Evolutionary conservation across 306 rosid species (phyloP).

Genomic region (Cucurbita argyrosperma): DNA sequence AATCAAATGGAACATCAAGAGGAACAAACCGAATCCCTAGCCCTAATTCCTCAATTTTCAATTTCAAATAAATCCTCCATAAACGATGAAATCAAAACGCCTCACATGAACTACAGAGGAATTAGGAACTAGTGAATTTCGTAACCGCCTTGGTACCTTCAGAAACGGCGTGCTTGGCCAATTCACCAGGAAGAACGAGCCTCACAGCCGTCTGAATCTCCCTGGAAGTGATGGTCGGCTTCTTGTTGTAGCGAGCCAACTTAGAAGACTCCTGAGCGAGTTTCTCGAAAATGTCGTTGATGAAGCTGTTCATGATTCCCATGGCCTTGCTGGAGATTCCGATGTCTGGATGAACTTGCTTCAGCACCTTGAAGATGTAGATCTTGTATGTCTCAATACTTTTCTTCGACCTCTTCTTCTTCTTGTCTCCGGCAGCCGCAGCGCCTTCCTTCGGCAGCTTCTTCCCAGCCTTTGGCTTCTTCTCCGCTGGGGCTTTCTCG

Average conservation of each 20-base stretch:
- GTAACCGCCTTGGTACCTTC: constrained; percentile 11
- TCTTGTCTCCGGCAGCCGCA: constrained; percentile 14
- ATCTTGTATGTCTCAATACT: constrained; percentile 14
- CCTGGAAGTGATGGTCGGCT: constrained; percentile 12
- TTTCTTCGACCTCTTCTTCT: constrained; percentile 15
- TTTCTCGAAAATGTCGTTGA: constrained; percentile 7
- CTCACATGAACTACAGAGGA: background rate
- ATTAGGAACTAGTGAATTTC: background rate
- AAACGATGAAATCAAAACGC: background rate
- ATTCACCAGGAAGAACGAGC: constrained; percentile 10
- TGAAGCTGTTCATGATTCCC: constrained; percentile 12
- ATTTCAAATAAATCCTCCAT: background rate
- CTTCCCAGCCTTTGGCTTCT: constrained; percentile 19
- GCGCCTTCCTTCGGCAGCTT: constrained; percentile 15
- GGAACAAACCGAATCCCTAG: background rate
- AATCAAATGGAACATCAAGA: background rate
- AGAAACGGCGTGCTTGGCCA: constrained; percentile 9
- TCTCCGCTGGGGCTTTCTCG: constrained; percentile 20
- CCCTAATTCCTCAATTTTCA: background rate
- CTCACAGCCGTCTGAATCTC: constrained; percentile 7
- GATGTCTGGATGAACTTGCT: constrained; percentile 12
- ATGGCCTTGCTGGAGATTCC: constrained; percentile 14
- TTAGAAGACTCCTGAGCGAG: constrained; percentile 7
- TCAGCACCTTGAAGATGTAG: constrained; percentile 19
- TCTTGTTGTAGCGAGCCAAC: constrained; percentile 13